phyloP scores from a whole-genome alignment of 306 rosid genomes.

The Prunus mongolica region DNA sequence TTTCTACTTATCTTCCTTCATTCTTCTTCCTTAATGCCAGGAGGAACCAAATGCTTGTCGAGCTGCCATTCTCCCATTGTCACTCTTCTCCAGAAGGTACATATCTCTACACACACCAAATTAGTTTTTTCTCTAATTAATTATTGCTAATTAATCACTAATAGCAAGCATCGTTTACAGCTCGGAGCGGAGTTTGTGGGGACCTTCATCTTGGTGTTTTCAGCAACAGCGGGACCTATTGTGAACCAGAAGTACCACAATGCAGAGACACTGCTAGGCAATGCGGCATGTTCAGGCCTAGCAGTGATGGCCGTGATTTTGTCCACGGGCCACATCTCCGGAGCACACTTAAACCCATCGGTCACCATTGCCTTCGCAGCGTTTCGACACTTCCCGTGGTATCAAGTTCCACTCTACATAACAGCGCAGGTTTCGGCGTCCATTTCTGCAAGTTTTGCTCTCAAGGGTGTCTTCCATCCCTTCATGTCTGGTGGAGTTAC shows the following conservation, averaged over 20 bases:
- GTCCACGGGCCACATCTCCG: conserved; percentile 47
- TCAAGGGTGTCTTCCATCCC: conserved; percentile 31
- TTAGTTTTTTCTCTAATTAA: too few species aligned
- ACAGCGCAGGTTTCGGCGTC: conserved; percentile 38
- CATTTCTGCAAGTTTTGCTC: conserved; percentile 28
- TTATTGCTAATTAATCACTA: background rate
- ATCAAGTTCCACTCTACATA: conserved; percentile 40
- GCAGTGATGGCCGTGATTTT: conserved; percentile 41
- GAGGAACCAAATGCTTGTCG: background rate
- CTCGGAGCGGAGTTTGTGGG: conserved; percentile 51
- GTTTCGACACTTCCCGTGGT: conserved; percentile 31
- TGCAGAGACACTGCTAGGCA: conserved; percentile 29
- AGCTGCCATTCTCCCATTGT: background rate
- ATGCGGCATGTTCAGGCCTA: conserved; percentile 35
- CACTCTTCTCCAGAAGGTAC: conserved; percentile 16
- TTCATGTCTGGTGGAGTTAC: conserved; percentile 47
- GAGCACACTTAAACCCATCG: conserved; percentile 60
- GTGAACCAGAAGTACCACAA: conserved; percentile 34
- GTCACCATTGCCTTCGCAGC: conserved; percentile 49
- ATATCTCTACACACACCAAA: background rate
- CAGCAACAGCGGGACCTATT: conserved; percentile 36
- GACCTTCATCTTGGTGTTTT: conserved; percentile 50
- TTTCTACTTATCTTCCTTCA: background rate
- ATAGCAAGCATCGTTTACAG: background rate
- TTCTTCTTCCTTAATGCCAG: background rate